Evolutionary conservation across 1,284 basidiomycete genomes (phyloP).

Genomic region (Pholiota adiposa): DNA sequence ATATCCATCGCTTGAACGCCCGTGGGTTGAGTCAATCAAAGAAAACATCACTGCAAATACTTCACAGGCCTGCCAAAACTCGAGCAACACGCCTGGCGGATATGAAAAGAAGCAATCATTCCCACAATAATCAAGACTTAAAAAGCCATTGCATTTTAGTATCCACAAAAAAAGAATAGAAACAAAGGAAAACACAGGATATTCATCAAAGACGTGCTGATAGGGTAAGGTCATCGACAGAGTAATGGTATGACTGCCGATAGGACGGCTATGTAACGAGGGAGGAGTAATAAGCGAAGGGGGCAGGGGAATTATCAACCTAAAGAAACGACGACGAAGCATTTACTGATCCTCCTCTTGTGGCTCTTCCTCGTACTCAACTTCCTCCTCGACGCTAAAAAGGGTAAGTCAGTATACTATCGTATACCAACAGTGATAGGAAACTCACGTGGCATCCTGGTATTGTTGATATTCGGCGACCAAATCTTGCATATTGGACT

Average conservation of each 20-base stretch:
- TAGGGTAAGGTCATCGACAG: conserved; percentile 33
- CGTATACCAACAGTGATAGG: background rate
- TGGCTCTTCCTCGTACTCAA: conserved; percentile 79
- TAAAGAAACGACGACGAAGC: conserved; percentile 17
- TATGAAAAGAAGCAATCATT: background rate
- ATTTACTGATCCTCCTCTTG: conserved; percentile 60
- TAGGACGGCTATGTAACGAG: conserved; percentile 14
- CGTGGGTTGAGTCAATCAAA: background rate
- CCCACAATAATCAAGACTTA: conserved; percentile 12
- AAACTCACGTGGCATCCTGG: conserved; percentile 88
- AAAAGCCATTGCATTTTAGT: conserved; percentile 30
- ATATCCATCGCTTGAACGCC: too few species aligned
- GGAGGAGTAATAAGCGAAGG: conserved; percentile 6
- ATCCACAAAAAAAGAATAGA: conserved; percentile 31
- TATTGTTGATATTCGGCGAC: conserved; percentile 97
- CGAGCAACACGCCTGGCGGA: background rate
- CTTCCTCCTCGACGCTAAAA: conserved; percentile 76
- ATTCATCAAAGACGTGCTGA: conserved; percentile 36
- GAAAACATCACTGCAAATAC: background rate
- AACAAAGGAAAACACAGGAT: conserved; percentile 26
- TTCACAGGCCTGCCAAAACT: background rate
- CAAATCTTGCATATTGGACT: conserved; percentile 96
- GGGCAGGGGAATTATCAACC: conserved; percentile 17
- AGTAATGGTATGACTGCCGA: conserved; percentile 26
- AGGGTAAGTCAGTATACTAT: conserved; percentile 14